Conservation (phyloP, 1,284 basidiomycete genomes). For the Heterobasidion parviporum region DNA sequence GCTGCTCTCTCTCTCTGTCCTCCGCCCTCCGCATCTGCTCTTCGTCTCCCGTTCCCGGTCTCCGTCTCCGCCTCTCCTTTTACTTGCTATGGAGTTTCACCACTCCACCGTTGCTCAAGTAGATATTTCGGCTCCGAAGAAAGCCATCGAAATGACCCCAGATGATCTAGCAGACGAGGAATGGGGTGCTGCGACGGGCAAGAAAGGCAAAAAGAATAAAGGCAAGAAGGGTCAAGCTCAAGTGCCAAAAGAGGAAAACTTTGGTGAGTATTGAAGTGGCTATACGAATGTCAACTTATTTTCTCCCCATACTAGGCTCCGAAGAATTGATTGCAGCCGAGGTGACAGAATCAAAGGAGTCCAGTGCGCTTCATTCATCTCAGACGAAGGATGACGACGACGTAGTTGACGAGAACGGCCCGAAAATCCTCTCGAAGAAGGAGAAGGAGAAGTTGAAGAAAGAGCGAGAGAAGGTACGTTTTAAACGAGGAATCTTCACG, state of each 20-base stretch:
- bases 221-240: slow-evolving; percentile 45
- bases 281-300: too few species aligned
- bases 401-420: slow-evolving; percentile 31
- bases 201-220: slow-evolving; percentile 49
- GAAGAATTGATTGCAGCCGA: slow-evolving; percentile 10
- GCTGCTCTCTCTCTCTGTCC: too few species aligned
- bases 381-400: slow-evolving; percentile 25
- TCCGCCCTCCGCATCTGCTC: too few species aligned
- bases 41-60: too few species aligned
- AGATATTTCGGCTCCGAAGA: slow-evolving; percentile 27
- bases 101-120: slow-evolving; percentile 22
- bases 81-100: too few species aligned
- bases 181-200: slow-evolving; percentile 48
- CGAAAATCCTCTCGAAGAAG: slow-evolving; percentile 77
- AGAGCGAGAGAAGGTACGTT: slow-evolving; percentile 79
- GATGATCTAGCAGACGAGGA: slow-evolving; percentile 65
- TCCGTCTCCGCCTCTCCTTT: too few species aligned
- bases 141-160: slow-evolving; percentile 43
- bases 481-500: neutral
- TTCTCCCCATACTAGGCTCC: too few species aligned
- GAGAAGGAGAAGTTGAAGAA: slow-evolving; percentile 94
- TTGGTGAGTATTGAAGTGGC: slow-evolving; percentile 9
- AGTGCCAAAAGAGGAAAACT: slow-evolving; percentile 25
- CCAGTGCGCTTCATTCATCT: slow-evolving; percentile 12
- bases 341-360: slow-evolving; percentile 14